These are phyloP conservation scores for Gonapodya prolifera DNA, from an alignment of 192 early-diverging fungal species.

Conservation along the genomic window DNA sequence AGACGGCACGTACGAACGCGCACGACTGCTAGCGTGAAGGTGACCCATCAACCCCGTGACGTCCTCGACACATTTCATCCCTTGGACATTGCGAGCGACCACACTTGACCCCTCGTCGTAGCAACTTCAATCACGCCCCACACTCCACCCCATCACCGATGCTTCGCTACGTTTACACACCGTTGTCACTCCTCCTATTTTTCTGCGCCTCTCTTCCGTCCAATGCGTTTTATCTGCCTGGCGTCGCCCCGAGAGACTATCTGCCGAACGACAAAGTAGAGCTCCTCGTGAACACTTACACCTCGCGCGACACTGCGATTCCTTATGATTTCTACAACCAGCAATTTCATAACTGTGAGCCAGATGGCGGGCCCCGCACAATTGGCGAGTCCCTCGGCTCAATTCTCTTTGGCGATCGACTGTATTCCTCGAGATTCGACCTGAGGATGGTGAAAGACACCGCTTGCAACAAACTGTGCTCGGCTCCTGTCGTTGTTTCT, in stretches of 20 bases:
- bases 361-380: conserved; percentile 33
- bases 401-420: conserved; percentile 92
- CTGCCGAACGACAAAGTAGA: conserved; percentile 47
- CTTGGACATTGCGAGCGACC: too few relatives aligned
- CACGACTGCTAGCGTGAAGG: too few relatives aligned
- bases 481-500: conserved; percentile 29
- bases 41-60: too few relatives aligned
- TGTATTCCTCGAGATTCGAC: conserved; percentile 69
- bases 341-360: conserved; percentile 75
- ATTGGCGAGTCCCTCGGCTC: conserved; percentile 71
- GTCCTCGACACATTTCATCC: too few relatives aligned
- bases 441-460: conserved; percentile 46
- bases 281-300: conserved; percentile 75
- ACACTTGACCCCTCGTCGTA: too few relatives aligned
- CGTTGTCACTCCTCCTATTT: too few relatives aligned
- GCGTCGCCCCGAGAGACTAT: conserved; percentile 85
- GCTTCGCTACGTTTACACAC: too few relatives aligned
- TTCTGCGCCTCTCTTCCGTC: too few relatives aligned
- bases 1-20: too few relatives aligned
- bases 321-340: conserved; percentile 83
- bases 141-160: too few relatives aligned
- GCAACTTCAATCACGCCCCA: too few relatives aligned
- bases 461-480: conserved; percentile 56
- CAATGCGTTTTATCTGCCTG: conserved; percentile 80
- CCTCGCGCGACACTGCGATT: conserved; percentile 57